A percentile compares a stretch with the other conserved stretches of the same genome.
Evolutionary conservation across 1,284 basidiomycete genomes (phyloP).

Genomic region (Gomphus bonarii): DNA sequence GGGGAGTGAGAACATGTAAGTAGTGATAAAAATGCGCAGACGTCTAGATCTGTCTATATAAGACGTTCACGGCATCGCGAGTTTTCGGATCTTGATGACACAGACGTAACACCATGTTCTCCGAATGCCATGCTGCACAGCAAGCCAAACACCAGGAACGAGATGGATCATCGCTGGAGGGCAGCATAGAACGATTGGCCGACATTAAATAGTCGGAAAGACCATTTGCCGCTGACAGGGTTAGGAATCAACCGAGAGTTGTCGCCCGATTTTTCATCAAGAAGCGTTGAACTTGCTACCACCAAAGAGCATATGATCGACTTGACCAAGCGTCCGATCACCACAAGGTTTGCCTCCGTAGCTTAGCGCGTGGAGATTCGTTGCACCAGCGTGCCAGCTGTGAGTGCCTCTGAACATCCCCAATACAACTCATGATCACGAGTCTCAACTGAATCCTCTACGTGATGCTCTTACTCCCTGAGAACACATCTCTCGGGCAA

Average conservation of each 20-base stretch:
- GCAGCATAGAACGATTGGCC: neutral
- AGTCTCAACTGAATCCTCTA: neutral
- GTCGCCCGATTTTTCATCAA: neutral
- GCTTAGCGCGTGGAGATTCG: neutral
- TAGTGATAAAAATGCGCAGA: neutral
- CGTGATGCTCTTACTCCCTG: no score
- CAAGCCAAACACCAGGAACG: neutral
- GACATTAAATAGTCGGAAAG: neutral
- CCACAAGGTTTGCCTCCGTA: neutral
- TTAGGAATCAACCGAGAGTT: neutral
- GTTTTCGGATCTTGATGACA: neutral
- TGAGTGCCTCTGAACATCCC: neutral
- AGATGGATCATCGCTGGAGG: neutral
- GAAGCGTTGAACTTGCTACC: neutral
- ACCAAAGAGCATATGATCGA: neutral
- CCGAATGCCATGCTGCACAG: constrained; percentile 2
- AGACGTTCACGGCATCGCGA: neutral
- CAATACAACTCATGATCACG: neutral
- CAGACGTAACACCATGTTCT: neutral
- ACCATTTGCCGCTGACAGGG: neutral
- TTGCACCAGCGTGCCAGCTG: no score
- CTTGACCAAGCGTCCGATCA: neutral
- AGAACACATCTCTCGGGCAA: no score
- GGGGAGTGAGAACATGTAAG: constrained; percentile 2
- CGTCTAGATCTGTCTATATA: neutral